Conservation (phyloP, 116 monocot genomes). For the Phalaenopsis hybrid region DNA sequence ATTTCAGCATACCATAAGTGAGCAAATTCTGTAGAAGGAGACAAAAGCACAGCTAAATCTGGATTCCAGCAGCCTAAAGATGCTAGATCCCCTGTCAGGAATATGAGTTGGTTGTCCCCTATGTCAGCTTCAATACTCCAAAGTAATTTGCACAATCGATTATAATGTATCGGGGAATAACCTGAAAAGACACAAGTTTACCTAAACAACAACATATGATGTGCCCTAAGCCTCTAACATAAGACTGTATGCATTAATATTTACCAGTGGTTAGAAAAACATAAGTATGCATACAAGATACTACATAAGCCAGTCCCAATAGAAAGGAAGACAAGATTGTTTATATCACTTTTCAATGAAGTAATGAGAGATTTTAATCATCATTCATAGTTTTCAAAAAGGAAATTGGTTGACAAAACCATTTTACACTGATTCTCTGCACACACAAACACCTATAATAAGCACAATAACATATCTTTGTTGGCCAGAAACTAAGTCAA, state of each 20-base stretch:
- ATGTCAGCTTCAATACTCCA: constrained; percentile 81
- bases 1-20: constrained; percentile 69
- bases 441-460: not conserved
- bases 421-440: not conserved
- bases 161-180: constrained; percentile 24
- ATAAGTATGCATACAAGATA: not conserved
- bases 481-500: not conserved
- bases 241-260: not conserved
- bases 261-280: not conserved
- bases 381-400: not conserved
- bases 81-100: constrained; percentile 66
- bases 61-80: constrained; percentile 86
- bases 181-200: constrained; percentile 14
- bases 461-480: not conserved
- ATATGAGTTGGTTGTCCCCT: constrained; percentile 42
- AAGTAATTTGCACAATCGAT: constrained; percentile 42
- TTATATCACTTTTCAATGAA: not conserved
- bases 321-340: not conserved
- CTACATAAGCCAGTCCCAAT: not conserved
- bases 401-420: not conserved
- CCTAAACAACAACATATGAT: not conserved
- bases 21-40: constrained; percentile 35
- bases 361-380: not conserved
- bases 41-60: constrained; percentile 60
- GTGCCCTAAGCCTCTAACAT: not conserved